Conservation (phyloP, 2,329 filamentous ascomycete genomes). For the Colletotrichum ledebouriae region DNA sequence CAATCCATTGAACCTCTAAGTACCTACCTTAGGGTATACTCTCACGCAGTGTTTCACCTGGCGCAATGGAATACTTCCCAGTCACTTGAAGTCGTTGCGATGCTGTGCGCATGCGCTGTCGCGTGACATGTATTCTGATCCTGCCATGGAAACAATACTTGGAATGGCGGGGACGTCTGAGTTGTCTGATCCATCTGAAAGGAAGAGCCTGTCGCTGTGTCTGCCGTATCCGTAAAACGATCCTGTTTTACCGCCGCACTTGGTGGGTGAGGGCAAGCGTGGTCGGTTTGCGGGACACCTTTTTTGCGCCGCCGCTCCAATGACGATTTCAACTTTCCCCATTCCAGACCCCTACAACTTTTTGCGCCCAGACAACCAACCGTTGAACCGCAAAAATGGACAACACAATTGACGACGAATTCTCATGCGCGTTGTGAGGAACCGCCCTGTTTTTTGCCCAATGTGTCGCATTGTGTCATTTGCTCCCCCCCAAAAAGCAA, state of each 20-base stretch:
- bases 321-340: constrained; percentile 26
- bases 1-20: neutral
- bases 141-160: constrained; percentile 31
- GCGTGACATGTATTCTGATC: constrained; percentile 22
- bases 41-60: neutral
- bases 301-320: constrained; percentile 27
- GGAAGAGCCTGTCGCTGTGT: neutral
- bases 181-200: constrained; percentile 8
- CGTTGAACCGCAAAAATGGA: constrained; percentile 52
- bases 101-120: constrained; percentile 35
- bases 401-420: constrained; percentile 57
- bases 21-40: neutral
- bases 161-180: constrained; percentile 32
- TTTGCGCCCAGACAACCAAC: constrained; percentile 3
- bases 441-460: constrained; percentile 34
- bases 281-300: constrained; percentile 3
- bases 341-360: constrained; percentile 15
- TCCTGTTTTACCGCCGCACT: too few species aligned
- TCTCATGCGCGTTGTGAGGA: constrained; percentile 74
- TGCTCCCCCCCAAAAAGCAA: neutral
- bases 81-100: constrained; percentile 2
- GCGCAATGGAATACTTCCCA: neutral
- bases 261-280: neutral
- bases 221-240: too few species aligned
- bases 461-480: constrained; percentile 1